Conservation (phyloP, 345 rosid genomes). For the Gossypium anomalum region DNA sequence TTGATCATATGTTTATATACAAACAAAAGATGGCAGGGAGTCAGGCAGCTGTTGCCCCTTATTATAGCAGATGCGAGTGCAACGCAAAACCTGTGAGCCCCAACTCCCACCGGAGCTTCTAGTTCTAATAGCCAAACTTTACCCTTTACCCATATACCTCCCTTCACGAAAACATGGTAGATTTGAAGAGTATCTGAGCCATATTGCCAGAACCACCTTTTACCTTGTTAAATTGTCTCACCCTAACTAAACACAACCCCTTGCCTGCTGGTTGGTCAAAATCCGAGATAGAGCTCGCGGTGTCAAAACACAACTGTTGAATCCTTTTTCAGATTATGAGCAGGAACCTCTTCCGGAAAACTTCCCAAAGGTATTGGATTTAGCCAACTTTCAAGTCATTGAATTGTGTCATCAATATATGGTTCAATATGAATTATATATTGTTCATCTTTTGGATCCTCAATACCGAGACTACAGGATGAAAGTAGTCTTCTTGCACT, state of each 20-base stretch:
- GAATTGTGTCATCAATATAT: constrained; percentile 12
- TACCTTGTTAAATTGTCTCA: constrained; percentile 11
- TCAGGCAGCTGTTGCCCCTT: too few relatives aligned
- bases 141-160: constrained; percentile 7
- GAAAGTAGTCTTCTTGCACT: constrained; percentile 52
- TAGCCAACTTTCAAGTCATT: neutral
- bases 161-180: neutral
- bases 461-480: constrained; percentile 33
- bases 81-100: neutral
- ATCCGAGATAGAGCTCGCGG: neutral
- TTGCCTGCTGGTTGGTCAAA: constrained; percentile 10
- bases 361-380: neutral
- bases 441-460: neutral
- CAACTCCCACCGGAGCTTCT: constrained; percentile 28
- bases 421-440: neutral
- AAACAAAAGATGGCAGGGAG: too few relatives aligned
- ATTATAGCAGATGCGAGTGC: neutral
- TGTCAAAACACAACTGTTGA: neutral
- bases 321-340: neutral
- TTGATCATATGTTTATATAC: too few relatives aligned
- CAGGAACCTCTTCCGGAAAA: neutral
- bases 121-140: constrained; percentile 7
- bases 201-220: constrained; percentile 12
- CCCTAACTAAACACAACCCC: neutral
- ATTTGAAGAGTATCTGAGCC: neutral